Evolutionary conservation across 1,284 basidiomycete genomes (phyloP).

Genomic region (Apiotrichum gamsii): DNA sequence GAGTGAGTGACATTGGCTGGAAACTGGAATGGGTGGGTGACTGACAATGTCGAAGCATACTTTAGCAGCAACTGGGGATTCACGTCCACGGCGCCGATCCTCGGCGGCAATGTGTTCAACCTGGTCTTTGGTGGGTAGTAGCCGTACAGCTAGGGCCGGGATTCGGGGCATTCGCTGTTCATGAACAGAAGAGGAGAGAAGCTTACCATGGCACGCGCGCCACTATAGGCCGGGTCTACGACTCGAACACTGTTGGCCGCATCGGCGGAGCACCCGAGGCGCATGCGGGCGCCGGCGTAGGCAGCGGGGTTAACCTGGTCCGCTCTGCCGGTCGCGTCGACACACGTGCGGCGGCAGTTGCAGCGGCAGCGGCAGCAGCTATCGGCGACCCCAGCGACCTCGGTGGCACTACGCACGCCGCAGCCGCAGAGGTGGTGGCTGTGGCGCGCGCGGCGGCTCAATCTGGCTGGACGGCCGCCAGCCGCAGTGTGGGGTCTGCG

Average conservation of each 20-base stretch:
- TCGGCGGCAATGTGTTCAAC: conserved; percentile 79
- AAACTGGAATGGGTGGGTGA: background rate
- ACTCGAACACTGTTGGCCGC: conserved; percentile 56
- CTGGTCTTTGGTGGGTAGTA: conserved; percentile 60
- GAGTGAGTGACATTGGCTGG: conserved; percentile 47
- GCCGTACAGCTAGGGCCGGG: no score
- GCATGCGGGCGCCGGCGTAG: background rate
- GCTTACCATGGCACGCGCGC: no score
- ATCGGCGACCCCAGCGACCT: no score
- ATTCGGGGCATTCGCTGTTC: no score
- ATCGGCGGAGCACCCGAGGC: conserved; percentile 3
- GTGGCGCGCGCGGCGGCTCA: no score
- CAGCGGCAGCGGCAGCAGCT: conserved; percentile 4
- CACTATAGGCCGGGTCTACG: conserved; percentile 60
- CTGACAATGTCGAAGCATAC: conserved; percentile 15
- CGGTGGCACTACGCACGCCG: no score
- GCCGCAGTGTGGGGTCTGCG: no score
- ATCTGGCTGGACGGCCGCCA: no score
- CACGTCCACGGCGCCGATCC: conserved; percentile 64
- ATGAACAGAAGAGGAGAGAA: no score
- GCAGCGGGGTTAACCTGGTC: no score
- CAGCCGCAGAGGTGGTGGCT: no score
- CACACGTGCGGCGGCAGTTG: background rate
- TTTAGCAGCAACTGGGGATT: conserved; percentile 76
- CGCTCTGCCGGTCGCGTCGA: no score